phyloP scores from a whole-genome alignment of 805 yeast species.

The Lipomyces yamanashiensis region DNA sequence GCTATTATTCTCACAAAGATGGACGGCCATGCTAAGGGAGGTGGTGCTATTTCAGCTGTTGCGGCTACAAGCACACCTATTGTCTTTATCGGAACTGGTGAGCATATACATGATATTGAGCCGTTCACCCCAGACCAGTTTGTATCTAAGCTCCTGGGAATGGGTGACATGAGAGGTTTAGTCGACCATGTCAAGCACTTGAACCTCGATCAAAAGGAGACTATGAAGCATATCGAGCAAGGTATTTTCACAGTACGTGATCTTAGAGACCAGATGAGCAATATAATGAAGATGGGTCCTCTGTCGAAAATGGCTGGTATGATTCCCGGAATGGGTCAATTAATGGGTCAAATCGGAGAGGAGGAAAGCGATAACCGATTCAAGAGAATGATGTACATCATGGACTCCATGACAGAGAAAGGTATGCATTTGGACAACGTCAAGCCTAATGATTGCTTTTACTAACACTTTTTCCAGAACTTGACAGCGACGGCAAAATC shows the following conservation, averaged over 20 bases:
- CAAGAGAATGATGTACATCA: slow-evolving; percentile 84
- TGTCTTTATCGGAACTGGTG: slow-evolving; percentile 97
- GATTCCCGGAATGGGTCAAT: slow-evolving; percentile 88
- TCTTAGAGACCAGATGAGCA: slow-evolving; percentile 92
- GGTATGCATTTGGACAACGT: background rate
- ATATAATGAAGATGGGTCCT: slow-evolving; percentile 96
- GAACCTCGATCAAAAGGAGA: slow-evolving; percentile 80
- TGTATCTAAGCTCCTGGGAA: slow-evolving; percentile 88
- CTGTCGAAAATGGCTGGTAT: slow-evolving; percentile 89
- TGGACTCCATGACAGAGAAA: slow-evolving; percentile 94
- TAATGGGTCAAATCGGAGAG: slow-evolving; percentile 75
- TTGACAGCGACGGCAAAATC: slow-evolving; percentile 84
- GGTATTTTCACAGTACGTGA: slow-evolving; percentile 93
- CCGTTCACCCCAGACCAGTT: slow-evolving; percentile 87
- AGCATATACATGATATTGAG: slow-evolving; percentile 91
- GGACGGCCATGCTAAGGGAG: slow-evolving; percentile 99
- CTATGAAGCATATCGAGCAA: slow-evolving; percentile 89
- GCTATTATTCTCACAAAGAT: slow-evolving; percentile 91
- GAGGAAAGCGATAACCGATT: slow-evolving; percentile 86
- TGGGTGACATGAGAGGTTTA: slow-evolving; percentile 92
- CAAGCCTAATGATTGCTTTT: background rate
- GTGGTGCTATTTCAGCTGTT: slow-evolving; percentile 99
- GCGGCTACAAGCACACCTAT: slow-evolving; percentile 96
- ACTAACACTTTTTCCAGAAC: slow-evolving; percentile 51
- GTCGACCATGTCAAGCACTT: slow-evolving; percentile 91